phyloP scores from a whole-genome alignment of 768 basidiomycete genomes.

The Termitomyces sp. region DNA sequence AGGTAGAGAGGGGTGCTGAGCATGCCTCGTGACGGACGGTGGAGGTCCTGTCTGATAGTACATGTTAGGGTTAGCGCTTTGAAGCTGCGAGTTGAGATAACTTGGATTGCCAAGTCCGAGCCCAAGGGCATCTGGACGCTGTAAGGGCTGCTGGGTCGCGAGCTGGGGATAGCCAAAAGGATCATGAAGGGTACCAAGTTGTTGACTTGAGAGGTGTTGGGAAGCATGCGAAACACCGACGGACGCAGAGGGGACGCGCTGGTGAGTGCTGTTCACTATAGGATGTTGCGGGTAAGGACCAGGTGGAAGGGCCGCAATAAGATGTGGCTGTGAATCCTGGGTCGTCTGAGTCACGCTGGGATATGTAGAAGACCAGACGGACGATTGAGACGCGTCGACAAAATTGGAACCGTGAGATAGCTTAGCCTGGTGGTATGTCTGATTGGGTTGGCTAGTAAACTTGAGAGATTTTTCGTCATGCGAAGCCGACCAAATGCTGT shows the following conservation, averaged over 20 bases:
- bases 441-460: conserved; percentile 26
- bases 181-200: conserved; percentile 17
- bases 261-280: conserved; percentile 15
- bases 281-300: conserved; percentile 11
- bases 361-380: conserved; percentile 31
- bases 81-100: conserved; percentile 13
- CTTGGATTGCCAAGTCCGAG: conserved; percentile 10
- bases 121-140: conserved; percentile 16
- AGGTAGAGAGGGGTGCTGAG: conserved; percentile 23
- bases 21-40: conserved; percentile 10
- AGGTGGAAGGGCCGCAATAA: conserved; percentile 14
- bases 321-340: conserved; percentile 25
- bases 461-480: conserved; percentile 40
- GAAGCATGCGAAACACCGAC: conserved; percentile 15
- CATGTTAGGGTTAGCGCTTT: conserved; percentile 6
- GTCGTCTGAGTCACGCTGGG: conserved; percentile 21
- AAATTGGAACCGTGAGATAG: conserved; percentile 18
- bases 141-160: conserved; percentile 18
- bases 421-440: conserved; percentile 23
- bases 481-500: conserved; percentile 66
- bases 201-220: conserved; percentile 18
- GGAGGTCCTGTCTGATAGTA: conserved; percentile 15
- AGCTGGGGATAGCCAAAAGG: conserved; percentile 20
- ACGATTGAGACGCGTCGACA: conserved; percentile 26
- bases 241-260: conserved; percentile 24